Evolutionary conservation across 164 flowering plant species (phyloP), one percentile per base, ranked within the genome.

Genomic region (Macadamia tetraphylla): DNA sequence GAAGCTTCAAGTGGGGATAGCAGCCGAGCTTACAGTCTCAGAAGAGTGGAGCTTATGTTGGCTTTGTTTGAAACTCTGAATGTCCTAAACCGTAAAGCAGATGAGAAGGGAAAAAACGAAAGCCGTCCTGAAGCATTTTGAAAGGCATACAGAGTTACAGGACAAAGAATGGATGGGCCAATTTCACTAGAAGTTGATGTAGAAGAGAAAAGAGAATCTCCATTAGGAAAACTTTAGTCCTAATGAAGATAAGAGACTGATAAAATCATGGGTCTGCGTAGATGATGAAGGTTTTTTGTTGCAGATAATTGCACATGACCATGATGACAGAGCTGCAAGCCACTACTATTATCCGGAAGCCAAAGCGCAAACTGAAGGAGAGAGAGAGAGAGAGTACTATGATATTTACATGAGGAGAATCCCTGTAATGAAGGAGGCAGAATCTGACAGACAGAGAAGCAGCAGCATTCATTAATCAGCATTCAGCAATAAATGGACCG

Each of bases 61-160:
- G 58, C 10, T 18, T 44, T 32, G 65, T 58, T 57, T 55, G 58
- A 66, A 73, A 23, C 62, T 58, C 53, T 43, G 58, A 66, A 73
- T 61, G 49, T 61, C 30, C 58, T 48, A 53, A 52, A 58, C 29
- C 29, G 46, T 17, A 42, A 65, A 56, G 9, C 30, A 9, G 8
- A 44, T 53, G 58, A 29, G 56, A 67, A 69, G 10, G 13, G 51
- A 57, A 53, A 49, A 56, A 58, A 55, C 58, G 69, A 58, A 64
- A n/a, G 60, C 58, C 60, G 48, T 59, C 63, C 64, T 52, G 63
- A 64, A 74, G 59, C 60, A 55, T 74, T 43, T 64, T 53, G 46
- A 6, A 12, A 31, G 49, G 17, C 40, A 2, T 5, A 35, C 40
- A 35, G 40, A 35, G 63, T 58, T 61, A 55, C 42, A 23, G 9